Conservation (phyloP, 1,284 basidiomycete genomes). For the Cerioporus squamosus region DNA sequence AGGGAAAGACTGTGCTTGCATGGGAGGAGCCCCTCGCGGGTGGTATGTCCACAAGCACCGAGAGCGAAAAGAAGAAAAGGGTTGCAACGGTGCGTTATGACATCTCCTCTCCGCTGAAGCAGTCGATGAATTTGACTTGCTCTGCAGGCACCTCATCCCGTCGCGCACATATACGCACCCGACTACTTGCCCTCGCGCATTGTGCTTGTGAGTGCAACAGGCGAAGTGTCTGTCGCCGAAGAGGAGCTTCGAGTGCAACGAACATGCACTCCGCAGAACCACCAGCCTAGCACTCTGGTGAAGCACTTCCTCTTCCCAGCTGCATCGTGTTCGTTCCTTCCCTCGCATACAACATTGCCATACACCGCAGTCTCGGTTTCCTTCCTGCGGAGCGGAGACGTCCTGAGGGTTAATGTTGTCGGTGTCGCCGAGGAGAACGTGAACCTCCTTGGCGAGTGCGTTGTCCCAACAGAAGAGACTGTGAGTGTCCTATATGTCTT, state of each 20-base stretch:
- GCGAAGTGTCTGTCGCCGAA: conserved; percentile 50
- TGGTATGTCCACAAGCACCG: conserved; percentile 32
- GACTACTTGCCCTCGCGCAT: conserved; percentile 45
- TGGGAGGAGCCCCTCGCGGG: conserved; percentile 63
- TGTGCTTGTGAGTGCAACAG: conserved; percentile 49
- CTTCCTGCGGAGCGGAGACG: conserved; percentile 15
- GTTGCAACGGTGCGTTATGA: conserved; percentile 47
- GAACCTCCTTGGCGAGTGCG: conserved; percentile 18
- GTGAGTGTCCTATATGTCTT: conserved; percentile 10
- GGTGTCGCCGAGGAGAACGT: conserved; percentile 17
- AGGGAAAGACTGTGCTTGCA: conserved; percentile 57
- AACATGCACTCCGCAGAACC: conserved; percentile 34
- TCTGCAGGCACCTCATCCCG: conserved; percentile 47
- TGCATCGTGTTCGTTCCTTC: conserved; percentile 48
- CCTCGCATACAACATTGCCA: conserved; percentile 31
- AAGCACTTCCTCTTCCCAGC: conserved; percentile 52
- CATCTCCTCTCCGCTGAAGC: too few relatives aligned
- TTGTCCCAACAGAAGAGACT: conserved; percentile 21
- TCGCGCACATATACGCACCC: conserved; percentile 50
- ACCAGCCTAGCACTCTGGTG: conserved; percentile 32
- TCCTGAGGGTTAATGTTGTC: conserved; percentile 16
- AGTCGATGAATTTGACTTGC: not conserved
- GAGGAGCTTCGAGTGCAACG: conserved; percentile 46
- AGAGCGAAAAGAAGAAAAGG: conserved; percentile 39
- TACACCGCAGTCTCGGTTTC: conserved; percentile 39